Conservation (phyloP, 148 eudicot genomes). For the Nepenthes gracilis region DNA sequence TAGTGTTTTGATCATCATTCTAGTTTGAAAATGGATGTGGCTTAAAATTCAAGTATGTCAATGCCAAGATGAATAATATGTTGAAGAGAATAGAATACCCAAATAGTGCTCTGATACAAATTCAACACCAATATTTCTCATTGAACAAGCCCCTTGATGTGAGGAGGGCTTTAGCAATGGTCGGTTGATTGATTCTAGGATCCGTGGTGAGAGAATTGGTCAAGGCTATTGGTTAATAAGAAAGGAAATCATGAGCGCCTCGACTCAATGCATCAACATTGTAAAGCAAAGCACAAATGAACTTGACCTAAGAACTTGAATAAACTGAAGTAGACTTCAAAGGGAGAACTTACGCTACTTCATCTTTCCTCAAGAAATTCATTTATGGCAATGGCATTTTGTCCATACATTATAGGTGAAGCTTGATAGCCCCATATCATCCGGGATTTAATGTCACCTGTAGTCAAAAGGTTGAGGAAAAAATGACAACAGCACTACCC, state of each 20-base stretch:
- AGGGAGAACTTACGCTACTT: slow-evolving; percentile 34
- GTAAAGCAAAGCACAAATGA: neutral
- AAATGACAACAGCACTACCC: neutral
- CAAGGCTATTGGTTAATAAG: no score
- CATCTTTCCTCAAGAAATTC: slow-evolving; percentile 74
- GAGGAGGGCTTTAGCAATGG: slow-evolving; percentile 63
- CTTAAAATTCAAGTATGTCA: slow-evolving; percentile 53
- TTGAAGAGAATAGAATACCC: slow-evolving; percentile 52
- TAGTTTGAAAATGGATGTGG: neutral
- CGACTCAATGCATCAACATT: no score
- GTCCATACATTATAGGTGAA: slow-evolving; percentile 78
- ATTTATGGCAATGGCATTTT: slow-evolving; percentile 58
- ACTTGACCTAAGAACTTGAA: neutral
- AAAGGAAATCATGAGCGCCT: no score
- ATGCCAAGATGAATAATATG: slow-evolving; percentile 20
- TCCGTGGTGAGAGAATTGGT: slow-evolving; percentile 9
- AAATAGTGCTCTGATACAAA: slow-evolving; percentile 35
- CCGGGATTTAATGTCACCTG: slow-evolving; percentile 54
- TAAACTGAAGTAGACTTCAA: neutral
- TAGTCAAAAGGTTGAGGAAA: slow-evolving; percentile 1
- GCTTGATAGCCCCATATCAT: slow-evolving; percentile 62
- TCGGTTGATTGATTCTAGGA: slow-evolving; percentile 35
- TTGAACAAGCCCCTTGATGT: slow-evolving; percentile 34
- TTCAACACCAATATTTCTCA: slow-evolving; percentile 41
- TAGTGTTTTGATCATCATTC: neutral